Base-by-base conservation (phyloP, 768 basidiomycete genomes). In the Collybiopsis confluens region DNA sequence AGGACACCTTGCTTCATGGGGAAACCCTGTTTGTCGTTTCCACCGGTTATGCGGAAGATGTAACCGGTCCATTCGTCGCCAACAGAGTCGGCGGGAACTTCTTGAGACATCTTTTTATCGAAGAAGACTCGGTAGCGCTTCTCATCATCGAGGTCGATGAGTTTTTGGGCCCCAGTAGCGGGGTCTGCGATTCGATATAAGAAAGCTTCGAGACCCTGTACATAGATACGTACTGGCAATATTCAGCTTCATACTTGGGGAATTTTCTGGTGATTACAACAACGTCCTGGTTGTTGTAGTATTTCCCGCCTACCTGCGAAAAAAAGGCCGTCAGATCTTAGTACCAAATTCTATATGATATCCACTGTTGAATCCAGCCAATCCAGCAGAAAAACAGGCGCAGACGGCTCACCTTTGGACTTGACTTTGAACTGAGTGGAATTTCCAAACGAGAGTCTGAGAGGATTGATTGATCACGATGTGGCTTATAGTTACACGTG, bases 1-100 rank as follows among this genome's bases (percentile, higher is more conserved):
- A 98, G 89, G 61, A 98, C 90, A 77, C 96, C 95, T 77, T 99
- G 96, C 76, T 98, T 98, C 93, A 98, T 97, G 45, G 94, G 93
- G 82, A 97, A 96, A 67, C 94, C 93, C 71, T 95, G 92, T 78
- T 93, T 92, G 85, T 98, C 94, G 80, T 98, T 98, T 59, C 96
- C 92, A 64, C 95, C 95, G 27, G 92, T 95, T 78, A 99, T 90
- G 65, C 93, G 88, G 81, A 97, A 84, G 70, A 98, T 75, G 77
- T 97, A 98, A 55, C 96, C 96, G 71, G 90, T 92, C 82, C 85
- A 98, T 78, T 98, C 96, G 69, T 96, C 90, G 63, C 95, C 93
- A 62, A 98, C 73, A 52, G 86, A 70, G 77, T 97, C 94, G 56
- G 81, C 91, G 43, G 92, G 80, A 64, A 98, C 91, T 75, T 98